A percentile compares a stretch with the other conserved stretches of the same genome.
Evolutionary conservation across 306 rosid genomes (phyloP).

Genomic region (Delonix regia): DNA sequence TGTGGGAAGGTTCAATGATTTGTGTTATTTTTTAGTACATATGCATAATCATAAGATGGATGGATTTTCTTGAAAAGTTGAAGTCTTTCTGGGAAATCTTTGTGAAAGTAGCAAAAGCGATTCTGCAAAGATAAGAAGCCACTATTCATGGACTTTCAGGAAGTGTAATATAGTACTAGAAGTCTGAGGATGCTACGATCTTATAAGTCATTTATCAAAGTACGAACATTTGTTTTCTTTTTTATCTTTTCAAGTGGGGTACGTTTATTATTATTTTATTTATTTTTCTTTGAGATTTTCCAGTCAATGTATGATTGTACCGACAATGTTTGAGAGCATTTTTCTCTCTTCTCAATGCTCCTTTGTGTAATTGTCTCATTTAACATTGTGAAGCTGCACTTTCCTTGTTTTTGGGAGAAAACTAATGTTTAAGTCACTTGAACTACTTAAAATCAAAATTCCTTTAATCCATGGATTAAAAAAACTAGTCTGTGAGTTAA

Average conservation of each 20-base stretch:
- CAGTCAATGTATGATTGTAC: constrained; percentile 26
- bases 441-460: too few relatives aligned
- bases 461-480: too few relatives aligned
- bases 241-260: not conserved
- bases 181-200: not conserved
- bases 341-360: not conserved
- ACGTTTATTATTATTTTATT: not conserved
- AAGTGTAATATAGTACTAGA: constrained; percentile 20
- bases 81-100: constrained; percentile 15
- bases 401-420: not conserved
- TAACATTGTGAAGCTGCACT: not conserved
- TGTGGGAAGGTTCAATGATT: constrained; percentile 45
- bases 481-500: too few relatives aligned
- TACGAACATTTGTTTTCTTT: constrained; percentile 20
- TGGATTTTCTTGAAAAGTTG: not conserved
- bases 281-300: constrained; percentile 1
- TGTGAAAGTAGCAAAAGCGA: constrained; percentile 7
- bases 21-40: not conserved
- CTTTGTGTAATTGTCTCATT: not conserved
- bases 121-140: constrained; percentile 21
- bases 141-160: constrained; percentile 28
- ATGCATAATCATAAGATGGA: constrained; percentile 1
- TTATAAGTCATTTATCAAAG: constrained; percentile 16
- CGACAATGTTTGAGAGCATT: not conserved
- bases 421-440: too few relatives aligned